phyloP scores from a whole-genome alignment of 768 basidiomycete species.

The Pholiota conissans region DNA sequence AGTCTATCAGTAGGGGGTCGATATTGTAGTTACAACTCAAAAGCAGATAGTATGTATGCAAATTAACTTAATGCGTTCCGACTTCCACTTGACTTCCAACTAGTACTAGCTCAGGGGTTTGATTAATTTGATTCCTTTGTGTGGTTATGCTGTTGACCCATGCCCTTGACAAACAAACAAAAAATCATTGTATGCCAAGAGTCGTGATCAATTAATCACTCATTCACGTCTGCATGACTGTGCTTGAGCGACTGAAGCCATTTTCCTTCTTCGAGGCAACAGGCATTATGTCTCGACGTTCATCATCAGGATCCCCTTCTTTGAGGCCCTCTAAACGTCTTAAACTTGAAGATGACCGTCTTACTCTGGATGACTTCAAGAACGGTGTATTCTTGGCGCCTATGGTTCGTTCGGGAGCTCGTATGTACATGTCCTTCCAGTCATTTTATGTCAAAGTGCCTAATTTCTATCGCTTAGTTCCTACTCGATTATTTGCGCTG shows the following conservation, averaged over 20 bases:
- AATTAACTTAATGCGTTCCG: slow-evolving; percentile 3
- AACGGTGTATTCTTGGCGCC: slow-evolving; percentile 94
- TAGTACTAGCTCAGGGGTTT: too few relatives aligned
- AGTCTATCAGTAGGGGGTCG: slow-evolving; percentile 5
- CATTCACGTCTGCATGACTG: slow-evolving; percentile 1
- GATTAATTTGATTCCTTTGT: too few relatives aligned
- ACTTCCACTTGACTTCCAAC: too few relatives aligned
- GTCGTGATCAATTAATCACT: too few relatives aligned
- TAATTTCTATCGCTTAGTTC: slow-evolving; percentile 49
- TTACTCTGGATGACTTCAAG: slow-evolving; percentile 76
- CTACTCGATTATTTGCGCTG: slow-evolving; percentile 81
- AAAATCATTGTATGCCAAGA: neutral
- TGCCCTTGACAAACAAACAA: slow-evolving; percentile 11
- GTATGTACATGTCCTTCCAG: slow-evolving; percentile 43
- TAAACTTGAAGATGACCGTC: slow-evolving; percentile 45
- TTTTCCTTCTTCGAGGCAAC: neutral
- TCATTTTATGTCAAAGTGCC: neutral
- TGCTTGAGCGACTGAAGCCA: neutral
- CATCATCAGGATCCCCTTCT: slow-evolving; percentile 47
- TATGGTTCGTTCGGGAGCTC: slow-evolving; percentile 93
- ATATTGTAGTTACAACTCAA: slow-evolving; percentile 14
- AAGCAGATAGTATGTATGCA: slow-evolving; percentile 15
- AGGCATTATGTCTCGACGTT: slow-evolving; percentile 52
- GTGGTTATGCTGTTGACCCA: neutral
- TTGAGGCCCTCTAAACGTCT: slow-evolving; percentile 54